These are phyloP conservation scores for Suhomyces canberraensis DNA, from an alignment of 805 yeast species.

Conservation along the genomic window DNA sequence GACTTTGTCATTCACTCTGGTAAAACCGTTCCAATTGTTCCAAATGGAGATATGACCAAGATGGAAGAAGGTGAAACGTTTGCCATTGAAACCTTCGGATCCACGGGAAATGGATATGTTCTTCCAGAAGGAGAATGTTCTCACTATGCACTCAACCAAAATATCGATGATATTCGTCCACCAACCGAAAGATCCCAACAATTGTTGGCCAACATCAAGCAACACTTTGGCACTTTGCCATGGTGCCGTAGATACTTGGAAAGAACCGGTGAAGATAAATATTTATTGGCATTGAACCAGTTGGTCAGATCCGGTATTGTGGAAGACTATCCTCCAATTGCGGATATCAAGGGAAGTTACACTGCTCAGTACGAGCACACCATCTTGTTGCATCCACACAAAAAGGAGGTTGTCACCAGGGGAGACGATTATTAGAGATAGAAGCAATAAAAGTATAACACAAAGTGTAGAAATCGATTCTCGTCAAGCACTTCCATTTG, in stretches of 20 bases:
- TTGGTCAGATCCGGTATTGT: slow-evolving; percentile 85
- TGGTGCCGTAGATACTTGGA: slow-evolving; percentile 96
- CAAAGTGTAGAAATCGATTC: not conserved
- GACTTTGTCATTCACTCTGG: slow-evolving; percentile 89
- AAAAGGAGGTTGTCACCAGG: slow-evolving; percentile 89
- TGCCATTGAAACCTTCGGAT: slow-evolving; percentile 97
- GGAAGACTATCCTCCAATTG: slow-evolving; percentile 90
- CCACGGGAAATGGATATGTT: slow-evolving; percentile 94
- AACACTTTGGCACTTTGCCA: slow-evolving; percentile 89
- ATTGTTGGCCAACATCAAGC: slow-evolving; percentile 66
- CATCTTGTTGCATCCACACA: slow-evolving; percentile 80
- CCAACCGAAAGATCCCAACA: slow-evolving; percentile 68
- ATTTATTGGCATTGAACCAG: slow-evolving; percentile 79
- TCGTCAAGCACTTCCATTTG: too few relatives aligned
- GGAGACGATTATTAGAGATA: slow-evolving; percentile 83
- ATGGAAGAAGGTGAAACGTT: slow-evolving; percentile 99
- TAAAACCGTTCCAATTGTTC: slow-evolving; percentile 93
- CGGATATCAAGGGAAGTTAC: slow-evolving; percentile 77
- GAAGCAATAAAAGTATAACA: too few relatives aligned
- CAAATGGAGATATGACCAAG: slow-evolving; percentile 89
- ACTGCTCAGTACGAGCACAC: slow-evolving; percentile 98
- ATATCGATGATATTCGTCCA: slow-evolving; percentile 35
- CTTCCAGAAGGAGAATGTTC: slow-evolving; percentile 87
- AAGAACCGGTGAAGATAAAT: slow-evolving; percentile 87
- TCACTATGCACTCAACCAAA: slow-evolving; percentile 73